Evolutionary conservation across 352 stramenopile species (phyloP).

Genomic region (Globisporangium viniferum): DNA sequence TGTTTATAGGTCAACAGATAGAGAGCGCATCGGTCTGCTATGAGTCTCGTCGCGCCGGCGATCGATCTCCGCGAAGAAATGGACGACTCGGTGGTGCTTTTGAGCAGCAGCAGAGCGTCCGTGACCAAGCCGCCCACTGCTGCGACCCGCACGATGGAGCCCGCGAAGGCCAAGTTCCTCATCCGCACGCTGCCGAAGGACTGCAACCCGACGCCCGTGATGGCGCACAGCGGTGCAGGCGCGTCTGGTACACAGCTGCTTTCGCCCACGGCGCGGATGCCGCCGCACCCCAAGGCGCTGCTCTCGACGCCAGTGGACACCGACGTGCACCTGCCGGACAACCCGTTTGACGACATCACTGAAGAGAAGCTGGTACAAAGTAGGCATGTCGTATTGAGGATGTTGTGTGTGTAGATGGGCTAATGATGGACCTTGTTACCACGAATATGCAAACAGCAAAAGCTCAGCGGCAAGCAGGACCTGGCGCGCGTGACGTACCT

Average conservation of each 20-base stretch:
- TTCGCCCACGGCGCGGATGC: slow-evolving; percentile 23
- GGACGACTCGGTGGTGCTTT: slow-evolving; percentile 16
- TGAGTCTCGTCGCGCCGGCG: slow-evolving; percentile 35
- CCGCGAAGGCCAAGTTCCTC: slow-evolving; percentile 54
- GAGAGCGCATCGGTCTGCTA: slow-evolving; percentile 7
- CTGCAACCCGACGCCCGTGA: slow-evolving; percentile 66
- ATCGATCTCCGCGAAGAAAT: slow-evolving; percentile 58
- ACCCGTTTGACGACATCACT: slow-evolving; percentile 79
- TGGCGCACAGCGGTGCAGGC: slow-evolving; percentile 5
- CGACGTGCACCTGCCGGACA: slow-evolving; percentile 38
- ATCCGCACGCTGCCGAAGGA: slow-evolving; percentile 69
- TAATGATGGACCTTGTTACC: slow-evolving; percentile 1
- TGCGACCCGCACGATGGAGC: not conserved
- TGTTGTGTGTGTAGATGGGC: not conserved
- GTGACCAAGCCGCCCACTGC: not conserved
- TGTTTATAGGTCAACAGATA: not conserved
- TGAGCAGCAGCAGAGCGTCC: not conserved
- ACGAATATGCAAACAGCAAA: slow-evolving; percentile 30
- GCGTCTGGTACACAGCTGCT: slow-evolving; percentile 16
- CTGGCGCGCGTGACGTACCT: slow-evolving; percentile 52
- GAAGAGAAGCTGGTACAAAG: slow-evolving; percentile 69
- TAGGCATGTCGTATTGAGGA: no score
- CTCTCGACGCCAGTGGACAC: slow-evolving; percentile 5
- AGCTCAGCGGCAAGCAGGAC: slow-evolving; percentile 58
- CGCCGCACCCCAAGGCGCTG: not conserved